Percentiles rank a stretch among this genome's conserved stretches.
phyloP scores from a whole-genome alignment of 2,329 filamentous ascomycete genomes.

The Cyphellophora europaea region DNA sequence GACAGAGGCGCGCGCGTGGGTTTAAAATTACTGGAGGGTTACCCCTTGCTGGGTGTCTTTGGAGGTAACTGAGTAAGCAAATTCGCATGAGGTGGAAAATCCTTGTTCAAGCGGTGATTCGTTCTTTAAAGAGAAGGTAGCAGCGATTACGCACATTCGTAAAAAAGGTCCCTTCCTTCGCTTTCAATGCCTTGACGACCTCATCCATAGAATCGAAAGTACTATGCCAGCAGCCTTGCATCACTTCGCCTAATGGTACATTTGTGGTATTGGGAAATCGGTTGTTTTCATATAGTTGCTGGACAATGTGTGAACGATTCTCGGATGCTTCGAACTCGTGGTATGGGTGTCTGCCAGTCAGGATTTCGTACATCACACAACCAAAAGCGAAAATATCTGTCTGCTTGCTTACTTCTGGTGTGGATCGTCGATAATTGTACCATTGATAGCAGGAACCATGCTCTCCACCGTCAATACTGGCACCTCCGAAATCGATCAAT shows the following conservation, averaged over 20 bases:
- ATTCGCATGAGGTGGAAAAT: too few relatives aligned
- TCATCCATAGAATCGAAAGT: conserved; percentile 7
- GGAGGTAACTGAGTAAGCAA: too few relatives aligned
- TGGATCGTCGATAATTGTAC: conserved; percentile 10
- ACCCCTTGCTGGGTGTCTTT: too few relatives aligned
- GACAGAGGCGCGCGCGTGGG: too few relatives aligned
- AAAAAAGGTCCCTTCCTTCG: too few relatives aligned
- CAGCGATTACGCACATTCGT: too few relatives aligned
- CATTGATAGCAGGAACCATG: conserved; percentile 7
- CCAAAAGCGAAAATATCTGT: conserved; percentile 6
- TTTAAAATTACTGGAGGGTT: too few relatives aligned
- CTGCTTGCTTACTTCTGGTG: conserved; percentile 5
- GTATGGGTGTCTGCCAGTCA: conserved; percentile 7
- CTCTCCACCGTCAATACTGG: too few relatives aligned
- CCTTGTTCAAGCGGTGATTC: too few relatives aligned
- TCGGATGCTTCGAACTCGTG: conserved; percentile 9
- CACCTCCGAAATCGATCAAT: too few relatives aligned
- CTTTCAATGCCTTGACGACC: conserved; percentile 1
- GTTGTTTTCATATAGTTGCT: conserved; percentile 7
- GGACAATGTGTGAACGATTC: conserved; percentile 2
- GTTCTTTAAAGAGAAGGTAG: too few relatives aligned
- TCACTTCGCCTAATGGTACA: conserved; percentile 6
- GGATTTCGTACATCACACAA: conserved; percentile 5
- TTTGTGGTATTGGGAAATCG: conserved; percentile 5
- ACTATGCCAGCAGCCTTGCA: conserved; percentile 6